These are phyloP conservation scores for Candida nitratophila DNA, from an alignment of 805 yeast genomes.

Conservation along the genomic window DNA sequence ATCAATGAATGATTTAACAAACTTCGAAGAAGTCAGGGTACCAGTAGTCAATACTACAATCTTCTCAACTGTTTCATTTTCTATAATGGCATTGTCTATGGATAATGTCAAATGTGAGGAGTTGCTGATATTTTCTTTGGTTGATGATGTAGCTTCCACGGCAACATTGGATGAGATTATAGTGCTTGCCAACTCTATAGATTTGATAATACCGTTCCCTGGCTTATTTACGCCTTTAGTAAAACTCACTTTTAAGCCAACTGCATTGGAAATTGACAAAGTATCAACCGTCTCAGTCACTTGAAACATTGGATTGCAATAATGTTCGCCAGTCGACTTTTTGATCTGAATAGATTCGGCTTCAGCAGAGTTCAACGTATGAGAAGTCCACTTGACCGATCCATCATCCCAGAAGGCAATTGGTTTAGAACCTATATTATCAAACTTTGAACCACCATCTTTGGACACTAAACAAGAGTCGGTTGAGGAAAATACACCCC, in stretches of 20 bases:
- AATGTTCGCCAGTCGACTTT: neutral
- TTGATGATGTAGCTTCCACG: neutral
- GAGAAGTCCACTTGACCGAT: constrained; percentile 1
- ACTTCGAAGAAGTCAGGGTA: neutral
- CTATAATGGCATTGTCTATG: neutral
- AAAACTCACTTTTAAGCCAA: neutral
- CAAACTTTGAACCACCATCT: neutral
- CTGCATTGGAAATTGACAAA: neutral
- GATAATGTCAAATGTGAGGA: neutral
- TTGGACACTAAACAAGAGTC: neutral
- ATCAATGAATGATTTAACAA: neutral
- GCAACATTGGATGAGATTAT: neutral
- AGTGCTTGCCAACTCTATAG: neutral
- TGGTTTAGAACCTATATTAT: neutral
- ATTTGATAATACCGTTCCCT: neutral
- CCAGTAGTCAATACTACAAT: constrained; percentile 1
- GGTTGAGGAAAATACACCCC: neutral
- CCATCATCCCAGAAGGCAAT: constrained; percentile 2
- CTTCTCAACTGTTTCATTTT: neutral
- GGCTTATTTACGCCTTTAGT: neutral
- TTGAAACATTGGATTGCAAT: neutral
- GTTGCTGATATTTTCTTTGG: neutral
- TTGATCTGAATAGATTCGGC: neutral
- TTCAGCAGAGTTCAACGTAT: neutral
- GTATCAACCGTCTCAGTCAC: neutral